Conservation (phyloP, 139 green algal genomes). For the Closterium sp. region DNA sequence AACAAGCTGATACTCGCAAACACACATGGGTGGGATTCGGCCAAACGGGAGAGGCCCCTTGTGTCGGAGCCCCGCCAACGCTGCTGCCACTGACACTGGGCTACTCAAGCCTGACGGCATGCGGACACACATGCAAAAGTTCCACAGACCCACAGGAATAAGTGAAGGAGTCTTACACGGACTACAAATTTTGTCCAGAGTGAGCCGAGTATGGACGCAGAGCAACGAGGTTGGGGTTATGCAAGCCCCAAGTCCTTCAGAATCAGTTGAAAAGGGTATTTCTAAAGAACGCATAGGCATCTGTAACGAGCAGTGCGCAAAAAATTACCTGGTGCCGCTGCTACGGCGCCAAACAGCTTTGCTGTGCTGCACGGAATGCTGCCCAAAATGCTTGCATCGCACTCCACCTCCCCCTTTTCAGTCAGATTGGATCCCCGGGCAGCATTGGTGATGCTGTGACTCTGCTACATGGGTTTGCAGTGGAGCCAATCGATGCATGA, state of each 20-base stretch:
- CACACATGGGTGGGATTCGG: conserved; percentile 74
- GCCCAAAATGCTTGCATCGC: conserved; percentile 75
- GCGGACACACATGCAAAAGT: too few relatives aligned
- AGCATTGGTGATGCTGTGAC: conserved; percentile 64
- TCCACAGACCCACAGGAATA: too few relatives aligned
- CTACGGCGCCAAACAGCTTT: conserved; percentile 66
- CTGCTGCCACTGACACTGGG: conserved; percentile 7
- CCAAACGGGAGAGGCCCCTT: conserved; percentile 63
- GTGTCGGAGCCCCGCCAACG: conserved; percentile 56
- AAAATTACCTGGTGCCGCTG: conserved; percentile 62
- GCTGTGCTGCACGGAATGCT: neutral
- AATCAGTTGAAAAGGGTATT: neutral
- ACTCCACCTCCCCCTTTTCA: conserved; percentile 70
- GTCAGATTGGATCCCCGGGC: conserved; percentile 76
- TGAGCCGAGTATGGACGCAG: too few relatives aligned
- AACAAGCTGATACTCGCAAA: neutral
- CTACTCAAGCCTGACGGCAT: neutral
- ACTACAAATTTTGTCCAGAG: too few relatives aligned
- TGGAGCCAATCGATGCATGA: too few relatives aligned
- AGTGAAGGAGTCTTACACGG: too few relatives aligned
- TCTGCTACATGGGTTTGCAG: neutral
- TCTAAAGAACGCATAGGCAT: too few relatives aligned
- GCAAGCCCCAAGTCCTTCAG: too few relatives aligned
- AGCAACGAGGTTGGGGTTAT: too few relatives aligned
- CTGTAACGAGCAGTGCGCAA: too few relatives aligned